These are phyloP conservation scores for Aspergillus brunneoviolaceus DNA, from an alignment of 2,329 filamentous ascomycete genomes.

Conservation along the genomic window DNA sequence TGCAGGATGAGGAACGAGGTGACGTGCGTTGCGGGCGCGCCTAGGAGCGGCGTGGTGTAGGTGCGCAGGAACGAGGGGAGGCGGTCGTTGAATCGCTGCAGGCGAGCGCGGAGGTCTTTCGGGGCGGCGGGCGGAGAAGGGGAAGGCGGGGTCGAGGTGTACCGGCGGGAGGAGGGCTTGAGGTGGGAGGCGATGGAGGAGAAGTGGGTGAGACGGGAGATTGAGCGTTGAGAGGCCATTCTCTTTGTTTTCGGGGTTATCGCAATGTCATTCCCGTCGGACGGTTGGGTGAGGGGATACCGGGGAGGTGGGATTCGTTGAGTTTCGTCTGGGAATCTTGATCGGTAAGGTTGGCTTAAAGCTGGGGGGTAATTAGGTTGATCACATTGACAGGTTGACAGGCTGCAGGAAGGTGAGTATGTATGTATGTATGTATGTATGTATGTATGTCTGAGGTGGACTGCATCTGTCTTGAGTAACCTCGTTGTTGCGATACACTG, in stretches of 20 bases:
- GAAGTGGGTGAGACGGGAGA: slow-evolving; percentile 17
- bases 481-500: not conserved
- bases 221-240: slow-evolving; percentile 1
- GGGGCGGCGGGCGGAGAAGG: slow-evolving; percentile 18
- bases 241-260: not conserved
- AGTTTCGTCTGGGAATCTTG: not conserved
- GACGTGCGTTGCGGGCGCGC: slow-evolving; percentile 78
- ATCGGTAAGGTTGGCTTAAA: not conserved
- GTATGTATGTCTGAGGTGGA: not conserved
- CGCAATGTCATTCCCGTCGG: not conserved
- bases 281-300: not conserved
- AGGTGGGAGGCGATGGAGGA: slow-evolving; percentile 1
- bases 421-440: too few relatives aligned
- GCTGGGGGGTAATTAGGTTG: not conserved
- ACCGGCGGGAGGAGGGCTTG: slow-evolving; percentile 18
- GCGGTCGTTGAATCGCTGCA: slow-evolving; percentile 43
- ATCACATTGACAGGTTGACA: not conserved
- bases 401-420: not conserved
- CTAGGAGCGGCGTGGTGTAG: slow-evolving; percentile 68
- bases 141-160: slow-evolving; percentile 24
- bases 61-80: slow-evolving; percentile 67
- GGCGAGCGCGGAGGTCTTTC: slow-evolving; percentile 31
- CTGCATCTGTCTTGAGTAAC: not conserved
- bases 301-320: not conserved
- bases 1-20: slow-evolving; percentile 86